A percentile compares a stretch with the other conserved stretches of the same genome.
These are phyloP conservation scores for Rehmannia glutinosa DNA, from an alignment of 257 asterid genomes.

Conservation along the genomic window DNA sequence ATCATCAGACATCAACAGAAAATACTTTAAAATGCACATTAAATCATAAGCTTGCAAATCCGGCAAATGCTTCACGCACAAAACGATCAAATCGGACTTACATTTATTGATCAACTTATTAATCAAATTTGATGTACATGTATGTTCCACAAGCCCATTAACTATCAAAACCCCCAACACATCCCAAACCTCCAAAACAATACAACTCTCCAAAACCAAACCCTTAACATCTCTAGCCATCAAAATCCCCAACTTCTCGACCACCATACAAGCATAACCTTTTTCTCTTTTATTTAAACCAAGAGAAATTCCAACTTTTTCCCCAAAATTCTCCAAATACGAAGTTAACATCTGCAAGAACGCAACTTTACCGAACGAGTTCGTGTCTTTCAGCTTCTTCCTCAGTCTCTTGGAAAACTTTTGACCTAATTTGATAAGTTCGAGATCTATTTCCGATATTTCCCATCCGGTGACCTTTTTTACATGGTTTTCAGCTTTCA, in stretches of 20 bases:
- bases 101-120: slow-evolving; percentile 46
- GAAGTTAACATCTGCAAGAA: slow-evolving; percentile 40
- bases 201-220: slow-evolving; percentile 57
- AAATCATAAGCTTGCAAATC: slow-evolving; percentile 67
- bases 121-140: slow-evolving; percentile 38
- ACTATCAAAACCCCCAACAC: slow-evolving; percentile 51
- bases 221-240: slow-evolving; percentile 64
- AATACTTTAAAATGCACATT: slow-evolving; percentile 72
- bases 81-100: slow-evolving; percentile 55
- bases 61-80: slow-evolving; percentile 50
- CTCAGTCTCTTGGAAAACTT: slow-evolving; percentile 36
- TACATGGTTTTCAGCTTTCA: slow-evolving; percentile 25
- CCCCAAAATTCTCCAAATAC: slow-evolving; percentile 38
- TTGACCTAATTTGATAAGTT: slow-evolving; percentile 39
- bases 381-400: slow-evolving; percentile 44
- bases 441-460: slow-evolving; percentile 41
- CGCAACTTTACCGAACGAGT: slow-evolving; percentile 36
- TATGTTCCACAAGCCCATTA: slow-evolving; percentile 52
- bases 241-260: slow-evolving; percentile 44
- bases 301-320: slow-evolving; percentile 33
- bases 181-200: slow-evolving; percentile 60
- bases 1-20: slow-evolving; percentile 42
- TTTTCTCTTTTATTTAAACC: slow-evolving; percentile 23
- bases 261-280: slow-evolving; percentile 33
- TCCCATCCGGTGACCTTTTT: slow-evolving; percentile 52